Base-by-base conservation (phyloP, 1,139 yeast species). In the Yamadazyma aaseri region DNA sequence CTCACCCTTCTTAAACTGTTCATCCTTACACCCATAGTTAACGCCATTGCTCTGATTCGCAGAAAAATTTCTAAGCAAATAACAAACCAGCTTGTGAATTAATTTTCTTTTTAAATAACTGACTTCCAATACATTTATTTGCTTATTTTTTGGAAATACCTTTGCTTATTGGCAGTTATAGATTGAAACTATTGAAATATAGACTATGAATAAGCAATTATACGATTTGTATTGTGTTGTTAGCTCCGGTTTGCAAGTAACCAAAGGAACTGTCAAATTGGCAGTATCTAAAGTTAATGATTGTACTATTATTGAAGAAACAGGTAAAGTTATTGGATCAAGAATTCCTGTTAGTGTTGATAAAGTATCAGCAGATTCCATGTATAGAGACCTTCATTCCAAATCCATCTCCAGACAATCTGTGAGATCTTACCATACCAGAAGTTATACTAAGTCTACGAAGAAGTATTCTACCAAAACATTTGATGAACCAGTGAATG, bases 391-490 rank as follows among this genome's bases (percentile, higher is more conserved):
- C 16, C 32, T 40, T 17, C 37, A 40, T 10, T 22, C 28, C n/a
- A 39, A 34, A n/a, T 29, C 38, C 13, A 13, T 23, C 18, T 17
- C 18, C 11, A 36, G 37, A 30, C 33, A 34, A 12, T 21, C 35
- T 5, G 33, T 22, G 7, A 40, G 49, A 34, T 12, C 27, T 11
- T 44, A 39, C 28, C 34, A 41, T 8, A 45, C 45, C 18, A 38
- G 17, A 18, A 6, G 29, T 10, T 22, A 25, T 13, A 27, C 23
- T 8, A 28, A 28, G 13, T 6, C 30, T 8, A 32, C 38, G 11
- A 41, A 39, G 30, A 20, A 34, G 13, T 44, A 39, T 26, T 41
- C 46, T 18, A 46, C 50, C 13, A 45, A 43, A 26, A 38, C 47
- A 1, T 35, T 44, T 17, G 34, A 39, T 15, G 31, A 32, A 5